A percentile compares a stretch with the other conserved stretches of the same genome.
phyloP scores from a whole-genome alignment of 768 basidiomycete genomes.

The Phaeolepiota aurea region DNA sequence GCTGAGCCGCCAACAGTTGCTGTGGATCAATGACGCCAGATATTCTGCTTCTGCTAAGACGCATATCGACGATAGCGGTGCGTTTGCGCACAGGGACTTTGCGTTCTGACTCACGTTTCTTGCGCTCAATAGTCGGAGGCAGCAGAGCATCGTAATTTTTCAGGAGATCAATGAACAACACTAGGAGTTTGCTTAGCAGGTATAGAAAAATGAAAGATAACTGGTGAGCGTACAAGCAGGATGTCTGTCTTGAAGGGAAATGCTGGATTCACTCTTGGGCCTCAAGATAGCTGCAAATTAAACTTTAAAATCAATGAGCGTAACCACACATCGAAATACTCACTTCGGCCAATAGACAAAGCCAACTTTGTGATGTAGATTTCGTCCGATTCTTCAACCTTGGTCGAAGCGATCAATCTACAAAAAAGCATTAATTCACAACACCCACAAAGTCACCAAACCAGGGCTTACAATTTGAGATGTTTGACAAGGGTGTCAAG shows the following conservation, averaged over 20 bases:
- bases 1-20: slow-evolving; percentile 66
- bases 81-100: slow-evolving; percentile 79
- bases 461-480: slow-evolving; percentile 48
- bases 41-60: slow-evolving; percentile 71
- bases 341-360: slow-evolving; percentile 79
- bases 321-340: slow-evolving; percentile 18
- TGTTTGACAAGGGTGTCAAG: slow-evolving; percentile 75
- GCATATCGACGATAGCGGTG: slow-evolving; percentile 83
- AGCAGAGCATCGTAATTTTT: slow-evolving; percentile 67
- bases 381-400: slow-evolving; percentile 63
- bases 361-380: slow-evolving; percentile 84
- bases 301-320: no score
- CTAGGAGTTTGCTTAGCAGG: slow-evolving; percentile 22
- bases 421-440: slow-evolving; percentile 6
- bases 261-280: slow-evolving; percentile 72
- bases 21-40: slow-evolving; percentile 62
- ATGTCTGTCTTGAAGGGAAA: slow-evolving; percentile 90
- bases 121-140: slow-evolving; percentile 75
- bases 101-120: slow-evolving; percentile 83
- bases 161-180: slow-evolving; percentile 80
- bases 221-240: slow-evolving; percentile 48
- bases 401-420: slow-evolving; percentile 66
- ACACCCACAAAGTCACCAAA: not conserved
- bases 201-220: not conserved
- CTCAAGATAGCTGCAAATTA: slow-evolving; percentile 62